Evolutionary conservation across 2,329 filamentous ascomycete species (phyloP).

Genomic region (Aspergillus latus): DNA sequence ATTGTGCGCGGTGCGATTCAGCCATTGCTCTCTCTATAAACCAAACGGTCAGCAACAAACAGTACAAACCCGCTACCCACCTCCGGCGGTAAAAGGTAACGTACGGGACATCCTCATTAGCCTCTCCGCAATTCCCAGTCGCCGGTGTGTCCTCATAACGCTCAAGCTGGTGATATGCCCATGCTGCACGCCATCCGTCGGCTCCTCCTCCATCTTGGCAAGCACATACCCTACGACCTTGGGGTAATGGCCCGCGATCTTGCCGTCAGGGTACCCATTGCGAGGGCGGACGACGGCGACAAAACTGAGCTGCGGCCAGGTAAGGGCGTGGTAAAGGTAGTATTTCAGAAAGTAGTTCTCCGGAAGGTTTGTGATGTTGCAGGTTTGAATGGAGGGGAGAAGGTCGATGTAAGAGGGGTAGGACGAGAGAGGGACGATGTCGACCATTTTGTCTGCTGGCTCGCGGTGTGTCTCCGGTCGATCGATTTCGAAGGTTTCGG

Average conservation of each 20-base stretch:
- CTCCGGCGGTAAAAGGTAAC: slow-evolving; percentile 32
- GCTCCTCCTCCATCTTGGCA: slow-evolving; percentile 99
- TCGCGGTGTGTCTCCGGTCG: background rate
- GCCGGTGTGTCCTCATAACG: slow-evolving; percentile 92
- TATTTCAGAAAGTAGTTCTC: slow-evolving; percentile 99
- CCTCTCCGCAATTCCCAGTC: slow-evolving; percentile 92
- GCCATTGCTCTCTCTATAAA: slow-evolving; percentile 85
- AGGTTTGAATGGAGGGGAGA: slow-evolving; percentile 85
- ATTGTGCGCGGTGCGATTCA: slow-evolving; percentile 85
- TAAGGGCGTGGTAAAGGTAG: slow-evolving; percentile 98
- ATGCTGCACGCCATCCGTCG: slow-evolving; percentile 82
- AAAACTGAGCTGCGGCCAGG: slow-evolving; percentile 96
- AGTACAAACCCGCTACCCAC: background rate
- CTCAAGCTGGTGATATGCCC: slow-evolving; percentile 94
- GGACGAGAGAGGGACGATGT: slow-evolving; percentile 49
- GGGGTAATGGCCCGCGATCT: slow-evolving; percentile 73
- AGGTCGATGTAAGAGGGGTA: slow-evolving; percentile 71
- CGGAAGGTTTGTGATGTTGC: slow-evolving; percentile 97
- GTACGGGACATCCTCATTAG: slow-evolving; percentile 93
- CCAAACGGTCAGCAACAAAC: background rate
- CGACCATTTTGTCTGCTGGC: slow-evolving; percentile 43
- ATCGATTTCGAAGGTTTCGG: background rate
- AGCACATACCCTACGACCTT: slow-evolving; percentile 99
- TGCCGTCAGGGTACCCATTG: slow-evolving; percentile 69
- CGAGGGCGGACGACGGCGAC: slow-evolving; percentile 89